Base-by-base conservation (phyloP, 2,329 filamentous ascomycete genomes). In the Clonostachys sp. region DNA sequence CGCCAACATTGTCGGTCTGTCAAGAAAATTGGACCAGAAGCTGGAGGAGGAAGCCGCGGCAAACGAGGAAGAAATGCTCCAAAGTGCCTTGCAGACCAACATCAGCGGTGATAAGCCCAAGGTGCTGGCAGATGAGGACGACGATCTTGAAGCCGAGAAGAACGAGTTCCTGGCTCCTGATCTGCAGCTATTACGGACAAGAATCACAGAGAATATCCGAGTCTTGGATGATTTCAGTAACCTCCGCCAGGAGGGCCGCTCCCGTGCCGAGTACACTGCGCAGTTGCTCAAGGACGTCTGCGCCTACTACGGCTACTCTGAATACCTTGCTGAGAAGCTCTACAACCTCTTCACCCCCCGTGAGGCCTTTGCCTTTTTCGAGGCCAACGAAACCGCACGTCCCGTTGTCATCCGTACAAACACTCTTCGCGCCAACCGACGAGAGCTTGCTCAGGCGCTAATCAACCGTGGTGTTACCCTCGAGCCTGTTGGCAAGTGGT, bases 401-500 rank as follows among this genome's bases (percentile, higher is more conserved):
- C 94, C 94, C 5, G 85, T 99, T 49, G 94, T 99, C 55, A 95
- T 99, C 63, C 86, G 94, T 61, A 97, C 94, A 53, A 99, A 99
- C 70, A 99, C 92, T 9, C 81, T 99, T 50, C 87, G 90, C 57
- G 86, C 82, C 36, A 80, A 84, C 62, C 76, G 83, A 45, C 73
- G 83, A 59, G 91, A 95, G 53, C 85, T 99, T 16, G 94, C 94
- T 10, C 91, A 96, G 66, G 81, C 91, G 2, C 80, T 96, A 50
- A 96, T 96, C 76, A 96, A 96, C 72, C 88, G 92, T 53, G 94
- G 94, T 54, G 94, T 99, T 44, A 95, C 91, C 13, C 81, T 99
- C 38, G 92, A 99, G 68, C 94, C 94, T 3, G 90, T 99, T 16
- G 94, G 94, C 51, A 97, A 97, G 69, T 99, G 94, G 94, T 94